Percentiles rank a stretch among this genome's conserved stretches.
Conservation (phyloP, 1,139 yeast species). For the Taphrina betulina region DNA sequence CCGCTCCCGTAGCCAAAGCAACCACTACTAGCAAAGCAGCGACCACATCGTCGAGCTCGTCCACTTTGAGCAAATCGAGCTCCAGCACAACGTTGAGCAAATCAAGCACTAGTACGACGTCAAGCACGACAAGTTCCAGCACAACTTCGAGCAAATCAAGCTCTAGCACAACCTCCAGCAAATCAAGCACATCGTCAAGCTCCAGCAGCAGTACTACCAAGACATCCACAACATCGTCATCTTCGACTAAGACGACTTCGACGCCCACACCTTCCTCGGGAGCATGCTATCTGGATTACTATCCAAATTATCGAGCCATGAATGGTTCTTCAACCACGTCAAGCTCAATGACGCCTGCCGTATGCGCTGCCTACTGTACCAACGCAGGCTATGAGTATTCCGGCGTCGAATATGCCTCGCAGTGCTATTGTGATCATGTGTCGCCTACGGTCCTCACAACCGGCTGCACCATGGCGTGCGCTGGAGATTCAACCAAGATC, state of each 20-base stretch:
- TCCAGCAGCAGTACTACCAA: background rate
- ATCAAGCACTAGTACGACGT: background rate
- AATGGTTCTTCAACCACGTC: constrained; percentile 13
- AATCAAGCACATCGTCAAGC: background rate
- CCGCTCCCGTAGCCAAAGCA: background rate
- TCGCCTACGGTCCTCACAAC: constrained; percentile 2
- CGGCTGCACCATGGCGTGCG: constrained; percentile 17
- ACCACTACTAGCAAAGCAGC: background rate
- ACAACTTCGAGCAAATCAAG: background rate
- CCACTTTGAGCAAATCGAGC: background rate
- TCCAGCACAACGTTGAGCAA: background rate
- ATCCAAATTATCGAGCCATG: constrained; percentile 9
- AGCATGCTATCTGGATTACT: constrained; percentile 4
- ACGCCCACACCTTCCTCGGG: background rate
- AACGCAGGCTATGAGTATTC: constrained; percentile 8
- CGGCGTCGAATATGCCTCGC: constrained; percentile 3
- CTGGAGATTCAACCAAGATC: constrained; percentile 11
- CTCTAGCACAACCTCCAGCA: background rate
- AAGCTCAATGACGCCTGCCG: constrained; percentile 17
- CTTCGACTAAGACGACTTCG: background rate
- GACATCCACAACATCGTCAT: constrained; percentile 4
- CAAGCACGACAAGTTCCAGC: background rate
- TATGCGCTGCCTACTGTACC: constrained; percentile 18
- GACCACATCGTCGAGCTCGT: too few relatives aligned
- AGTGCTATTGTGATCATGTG: constrained; percentile 16